A percentile compares a stretch with the other conserved stretches of the same genome.
Conservation (phyloP, 495 filamentous ascomycete species). For the Pseudevernia furfuracea region DNA sequence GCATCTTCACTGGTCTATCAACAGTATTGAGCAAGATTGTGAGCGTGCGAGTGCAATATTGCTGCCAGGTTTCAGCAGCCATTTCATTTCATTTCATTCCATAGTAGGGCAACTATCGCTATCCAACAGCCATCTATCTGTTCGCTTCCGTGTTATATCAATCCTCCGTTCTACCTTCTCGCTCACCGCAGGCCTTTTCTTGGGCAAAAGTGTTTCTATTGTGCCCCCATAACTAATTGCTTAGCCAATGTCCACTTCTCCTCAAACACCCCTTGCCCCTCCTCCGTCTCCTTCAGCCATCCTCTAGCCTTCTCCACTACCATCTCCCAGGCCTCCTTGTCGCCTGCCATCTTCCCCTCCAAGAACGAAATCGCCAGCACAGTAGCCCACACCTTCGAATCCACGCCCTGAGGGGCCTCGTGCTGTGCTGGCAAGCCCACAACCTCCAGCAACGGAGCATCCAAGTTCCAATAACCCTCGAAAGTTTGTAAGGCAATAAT, state of each 20-base stretch:
- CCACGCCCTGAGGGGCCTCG: not conserved
- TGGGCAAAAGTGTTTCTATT: not conserved
- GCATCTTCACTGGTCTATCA: not conserved
- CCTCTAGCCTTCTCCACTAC: conserved; percentile 33
- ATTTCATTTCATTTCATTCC: not conserved
- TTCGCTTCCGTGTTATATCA: not conserved
- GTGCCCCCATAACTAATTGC: conserved; percentile 1
- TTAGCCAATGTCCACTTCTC: conserved; percentile 10
- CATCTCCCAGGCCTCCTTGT: conserved; percentile 50
- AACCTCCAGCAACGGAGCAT: not conserved
- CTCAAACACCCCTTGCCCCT: not conserved
- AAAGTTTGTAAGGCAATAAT: conserved; percentile 46
- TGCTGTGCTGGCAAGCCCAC: not conserved
- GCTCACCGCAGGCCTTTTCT: not conserved
- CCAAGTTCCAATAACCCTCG: conserved; percentile 40
- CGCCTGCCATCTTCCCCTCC: conserved; percentile 32
- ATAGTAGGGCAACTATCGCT: not conserved
- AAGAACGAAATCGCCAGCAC: conserved; percentile 44
- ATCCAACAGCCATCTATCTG: not conserved
- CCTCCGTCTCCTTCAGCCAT: conserved; percentile 25
- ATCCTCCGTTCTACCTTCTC: not conserved
- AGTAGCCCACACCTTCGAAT: conserved; percentile 36
- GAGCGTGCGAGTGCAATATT: not conserved
- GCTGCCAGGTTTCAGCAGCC: not conserved
- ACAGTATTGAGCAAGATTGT: not conserved